A percentile compares a stretch with the other conserved stretches of the same genome.
Conservation (phyloP, 768 basidiomycete genomes). For the Ephemerocybe angulata region DNA sequence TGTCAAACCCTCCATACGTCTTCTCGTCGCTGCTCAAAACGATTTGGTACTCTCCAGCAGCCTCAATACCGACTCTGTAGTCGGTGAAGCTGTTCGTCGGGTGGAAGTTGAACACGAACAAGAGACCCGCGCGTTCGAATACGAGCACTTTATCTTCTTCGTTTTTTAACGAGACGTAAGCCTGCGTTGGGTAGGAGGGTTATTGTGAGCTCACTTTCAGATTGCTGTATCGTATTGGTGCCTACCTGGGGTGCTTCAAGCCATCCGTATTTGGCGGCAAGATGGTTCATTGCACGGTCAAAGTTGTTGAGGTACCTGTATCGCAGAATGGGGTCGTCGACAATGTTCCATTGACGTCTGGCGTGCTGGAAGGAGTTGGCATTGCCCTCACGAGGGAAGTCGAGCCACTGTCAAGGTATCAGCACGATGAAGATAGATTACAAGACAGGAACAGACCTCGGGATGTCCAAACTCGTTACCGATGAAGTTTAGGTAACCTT, state of each 20-base stretch:
- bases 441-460: conserved; percentile 65
- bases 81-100: conserved; percentile 86
- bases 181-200: conserved; percentile 40
- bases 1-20: conserved; percentile 86
- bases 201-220: neutral
- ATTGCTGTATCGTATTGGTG: conserved; percentile 2
- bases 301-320: conserved; percentile 95
- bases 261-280: conserved; percentile 83
- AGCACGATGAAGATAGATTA: neutral
- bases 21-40: conserved; percentile 83
- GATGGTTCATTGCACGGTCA: conserved; percentile 85
- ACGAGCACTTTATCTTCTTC: conserved; percentile 91
- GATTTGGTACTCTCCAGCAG: conserved; percentile 78
- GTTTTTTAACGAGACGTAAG: conserved; percentile 91
- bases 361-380: conserved; percentile 96
- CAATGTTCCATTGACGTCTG: conserved; percentile 93
- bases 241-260: conserved; percentile 73
- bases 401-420: conserved; percentile 75
- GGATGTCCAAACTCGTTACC: conserved; percentile 99
- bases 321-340: conserved; percentile 81
- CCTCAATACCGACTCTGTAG: conserved; percentile 89
- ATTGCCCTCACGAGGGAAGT: conserved; percentile 97
- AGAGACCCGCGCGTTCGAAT: conserved; percentile 87
- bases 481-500: conserved; percentile 97
- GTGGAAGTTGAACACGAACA: conserved; percentile 98